Evolutionary conservation across 495 filamentous ascomycete species (phyloP).

Genomic region (Filosporella fistucella): DNA sequence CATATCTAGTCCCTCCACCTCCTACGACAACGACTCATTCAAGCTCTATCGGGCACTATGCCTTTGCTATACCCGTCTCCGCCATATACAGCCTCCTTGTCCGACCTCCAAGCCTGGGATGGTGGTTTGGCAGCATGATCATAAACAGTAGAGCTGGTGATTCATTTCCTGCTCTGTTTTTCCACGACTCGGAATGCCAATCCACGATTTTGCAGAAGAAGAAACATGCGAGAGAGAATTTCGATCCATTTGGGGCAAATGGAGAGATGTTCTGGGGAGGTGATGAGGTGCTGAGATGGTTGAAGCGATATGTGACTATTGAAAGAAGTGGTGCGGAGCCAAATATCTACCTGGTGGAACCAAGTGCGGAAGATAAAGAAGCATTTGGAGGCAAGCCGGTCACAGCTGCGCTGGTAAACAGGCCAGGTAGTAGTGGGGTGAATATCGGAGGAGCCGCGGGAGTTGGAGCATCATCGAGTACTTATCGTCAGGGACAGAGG

Average conservation of each 20-base stretch:
- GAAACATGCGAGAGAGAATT: constrained; percentile 71
- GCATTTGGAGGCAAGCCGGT: constrained; percentile 67
- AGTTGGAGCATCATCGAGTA: constrained; percentile 18
- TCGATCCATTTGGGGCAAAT: constrained; percentile 83
- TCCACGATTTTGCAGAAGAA: constrained; percentile 93
- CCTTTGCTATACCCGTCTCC: constrained; percentile 86
- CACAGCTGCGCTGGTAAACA: constrained; percentile 34
- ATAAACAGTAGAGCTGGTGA: constrained; percentile 89
- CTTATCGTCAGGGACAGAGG: constrained; percentile 20
- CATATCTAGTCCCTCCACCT: constrained; percentile 87
- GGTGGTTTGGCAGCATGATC: constrained; percentile 96
- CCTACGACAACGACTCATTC: constrained; percentile 71
- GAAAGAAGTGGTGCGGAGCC: constrained; percentile 80
- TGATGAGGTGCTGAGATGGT: constrained; percentile 90
- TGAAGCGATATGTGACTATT: constrained; percentile 75
- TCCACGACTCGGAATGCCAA: constrained; percentile 95
- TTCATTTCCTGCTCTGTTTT: constrained; percentile 92
- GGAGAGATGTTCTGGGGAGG: constrained; percentile 95
- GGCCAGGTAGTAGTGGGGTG: constrained; percentile 32
- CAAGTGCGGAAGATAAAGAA: constrained; percentile 73
- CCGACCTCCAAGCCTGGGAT: constrained; percentile 87
- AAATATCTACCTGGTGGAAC: constrained; percentile 88
- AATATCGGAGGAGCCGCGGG: constrained; percentile 26
- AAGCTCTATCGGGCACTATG: constrained; percentile 75
- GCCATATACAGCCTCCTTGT: constrained; percentile 89